Conservation (phyloP, 257 asterid species). For the Fraxinus cuspidata region DNA sequence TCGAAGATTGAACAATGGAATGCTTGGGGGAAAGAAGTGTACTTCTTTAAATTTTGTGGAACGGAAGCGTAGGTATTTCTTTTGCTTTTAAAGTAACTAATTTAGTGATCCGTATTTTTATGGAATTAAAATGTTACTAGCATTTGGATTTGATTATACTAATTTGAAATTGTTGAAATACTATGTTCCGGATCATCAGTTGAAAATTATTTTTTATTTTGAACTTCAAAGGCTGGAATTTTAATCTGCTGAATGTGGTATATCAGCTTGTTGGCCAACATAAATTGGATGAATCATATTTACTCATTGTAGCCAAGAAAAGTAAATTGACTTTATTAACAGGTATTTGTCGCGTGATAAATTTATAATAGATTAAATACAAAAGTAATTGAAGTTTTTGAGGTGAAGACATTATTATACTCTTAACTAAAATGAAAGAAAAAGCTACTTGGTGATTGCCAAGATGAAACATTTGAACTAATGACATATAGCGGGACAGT, state of each 20-base stretch:
- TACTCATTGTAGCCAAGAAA: slow-evolving; percentile 14
- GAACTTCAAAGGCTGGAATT: not conserved
- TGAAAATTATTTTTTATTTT: not conserved
- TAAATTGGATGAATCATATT: not conserved
- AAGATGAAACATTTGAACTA: not conserved
- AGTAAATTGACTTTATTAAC: not conserved
- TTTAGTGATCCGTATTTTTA: not conserved
- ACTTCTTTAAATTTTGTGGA: slow-evolving; percentile 35
- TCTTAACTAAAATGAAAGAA: not conserved
- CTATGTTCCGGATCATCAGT: not conserved
- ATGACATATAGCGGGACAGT: slow-evolving; percentile 10
- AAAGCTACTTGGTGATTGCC: slow-evolving; percentile 4
- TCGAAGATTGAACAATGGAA: slow-evolving; percentile 40
- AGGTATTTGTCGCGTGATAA: not conserved
- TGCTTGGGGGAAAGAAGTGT: slow-evolving; percentile 31
- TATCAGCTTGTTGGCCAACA: slow-evolving; percentile 1
- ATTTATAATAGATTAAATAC: not conserved
- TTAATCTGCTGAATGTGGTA: slow-evolving; percentile 13
- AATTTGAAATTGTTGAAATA: not conserved
- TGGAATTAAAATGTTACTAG: slow-evolving; percentile 7
- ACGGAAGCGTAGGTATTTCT: slow-evolving; percentile 51
- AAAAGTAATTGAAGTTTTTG: slow-evolving; percentile 6
- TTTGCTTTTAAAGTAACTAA: not conserved
- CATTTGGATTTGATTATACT: not conserved
- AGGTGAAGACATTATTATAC: not conserved